A percentile compares a stretch with the other conserved stretches of the same genome.
Conservation (phyloP, 208 protist genomes). For the Leishmania tropica region DNA sequence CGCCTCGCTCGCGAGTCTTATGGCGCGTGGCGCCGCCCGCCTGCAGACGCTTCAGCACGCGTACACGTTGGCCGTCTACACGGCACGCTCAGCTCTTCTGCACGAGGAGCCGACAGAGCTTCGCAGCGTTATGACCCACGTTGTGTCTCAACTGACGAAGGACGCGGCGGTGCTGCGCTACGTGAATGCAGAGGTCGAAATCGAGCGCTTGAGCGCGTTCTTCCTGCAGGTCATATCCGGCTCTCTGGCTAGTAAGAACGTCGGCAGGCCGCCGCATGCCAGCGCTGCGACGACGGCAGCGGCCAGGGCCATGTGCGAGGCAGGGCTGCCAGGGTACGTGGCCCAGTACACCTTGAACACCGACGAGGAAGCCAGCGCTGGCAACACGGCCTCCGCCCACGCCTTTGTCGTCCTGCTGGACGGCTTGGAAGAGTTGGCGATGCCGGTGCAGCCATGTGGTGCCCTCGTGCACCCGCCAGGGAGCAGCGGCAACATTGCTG, state of each 20-base stretch:
- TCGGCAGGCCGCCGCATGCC: background rate
- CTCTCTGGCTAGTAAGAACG: background rate
- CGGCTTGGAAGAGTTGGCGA: slow-evolving; percentile 53
- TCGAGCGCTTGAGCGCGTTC: slow-evolving; percentile 49
- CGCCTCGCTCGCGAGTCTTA: slow-evolving; percentile 37
- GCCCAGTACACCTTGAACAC: slow-evolving; percentile 14
- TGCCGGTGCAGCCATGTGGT: slow-evolving; percentile 49
- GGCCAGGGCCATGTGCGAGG: slow-evolving; percentile 4
- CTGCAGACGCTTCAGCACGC: slow-evolving; percentile 33
- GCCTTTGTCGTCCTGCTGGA: slow-evolving; percentile 66
- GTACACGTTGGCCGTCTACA: slow-evolving; percentile 64
- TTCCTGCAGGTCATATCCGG: slow-evolving; percentile 54
- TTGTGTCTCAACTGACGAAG: slow-evolving; percentile 68
- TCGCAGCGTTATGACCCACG: slow-evolving; percentile 57
- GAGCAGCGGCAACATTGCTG: slow-evolving; percentile 24
- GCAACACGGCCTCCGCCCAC: slow-evolving; percentile 14
- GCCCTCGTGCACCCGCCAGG: slow-evolving; percentile 41
- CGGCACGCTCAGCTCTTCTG: slow-evolving; percentile 35
- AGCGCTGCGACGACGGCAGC: background rate
- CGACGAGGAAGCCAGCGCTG: background rate
- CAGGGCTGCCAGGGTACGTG: slow-evolving; percentile 23
- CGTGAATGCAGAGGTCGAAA: slow-evolving; percentile 65
- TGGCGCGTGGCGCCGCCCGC: slow-evolving; percentile 39
- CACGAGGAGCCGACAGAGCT: slow-evolving; percentile 74
- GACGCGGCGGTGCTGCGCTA: slow-evolving; percentile 59